phyloP scores from a whole-genome alignment of 2,329 filamentous ascomycete species.

The Beauveria bassiana region DNA sequence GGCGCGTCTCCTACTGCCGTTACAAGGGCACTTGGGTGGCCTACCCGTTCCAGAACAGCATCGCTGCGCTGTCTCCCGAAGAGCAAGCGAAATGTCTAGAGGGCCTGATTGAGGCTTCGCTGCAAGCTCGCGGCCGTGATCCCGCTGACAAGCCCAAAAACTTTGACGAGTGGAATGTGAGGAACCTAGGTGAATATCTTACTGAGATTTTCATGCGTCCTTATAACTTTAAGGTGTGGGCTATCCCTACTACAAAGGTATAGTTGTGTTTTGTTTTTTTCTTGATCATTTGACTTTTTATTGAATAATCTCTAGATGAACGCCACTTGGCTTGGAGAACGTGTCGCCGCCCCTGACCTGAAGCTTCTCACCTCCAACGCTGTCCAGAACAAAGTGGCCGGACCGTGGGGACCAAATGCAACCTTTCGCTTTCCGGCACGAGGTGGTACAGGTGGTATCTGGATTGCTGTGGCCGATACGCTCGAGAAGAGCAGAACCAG shows the following conservation, averaged over 20 bases:
- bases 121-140: conserved; percentile 69
- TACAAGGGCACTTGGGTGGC: conserved; percentile 87
- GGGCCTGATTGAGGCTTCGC: conserved; percentile 79
- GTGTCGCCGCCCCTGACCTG: conserved; percentile 83
- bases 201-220: conserved; percentile 90
- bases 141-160: conserved; percentile 77
- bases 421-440: conserved; percentile 90
- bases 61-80: conserved; percentile 86
- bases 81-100: conserved; percentile 85
- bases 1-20: conserved; percentile 90
- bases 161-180: conserved; percentile 91
- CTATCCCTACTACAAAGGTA: conserved; percentile 84
- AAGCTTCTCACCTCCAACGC: conserved; percentile 83
- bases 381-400: conserved; percentile 80
- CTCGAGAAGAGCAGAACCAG: conserved; percentile 74
- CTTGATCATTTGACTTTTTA: not conserved
- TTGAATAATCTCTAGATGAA: conserved; percentile 62
- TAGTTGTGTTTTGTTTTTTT: not conserved
- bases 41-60: conserved; percentile 97
- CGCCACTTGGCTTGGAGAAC: conserved; percentile 89
- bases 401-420: conserved; percentile 88
- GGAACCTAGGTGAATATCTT: conserved; percentile 76
- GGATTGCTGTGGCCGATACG: conserved; percentile 85
- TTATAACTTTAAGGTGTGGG: conserved; percentile 98
- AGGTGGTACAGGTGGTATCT: conserved; percentile 88